Percentiles rank a stretch among this genome's conserved stretches.
Conservation (phyloP, 176 grass and related monocot genomes). For the Guadua angustifolia region DNA sequence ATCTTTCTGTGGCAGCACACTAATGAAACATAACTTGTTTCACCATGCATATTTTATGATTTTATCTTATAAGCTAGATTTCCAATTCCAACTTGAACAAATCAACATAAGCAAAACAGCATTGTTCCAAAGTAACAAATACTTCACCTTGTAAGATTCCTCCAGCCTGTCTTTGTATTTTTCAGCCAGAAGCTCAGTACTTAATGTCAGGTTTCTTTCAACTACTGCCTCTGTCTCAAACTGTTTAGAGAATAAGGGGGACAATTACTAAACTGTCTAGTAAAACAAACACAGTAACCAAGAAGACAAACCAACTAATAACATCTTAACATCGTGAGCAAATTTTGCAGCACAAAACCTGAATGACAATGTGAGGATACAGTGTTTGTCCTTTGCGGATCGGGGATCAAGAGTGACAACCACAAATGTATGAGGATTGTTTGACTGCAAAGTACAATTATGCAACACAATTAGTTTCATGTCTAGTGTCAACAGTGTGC, state of each 20-base stretch:
- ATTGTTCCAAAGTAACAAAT: constrained; percentile 40
- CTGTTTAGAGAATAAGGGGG: constrained; percentile 56
- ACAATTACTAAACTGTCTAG: constrained; percentile 29
- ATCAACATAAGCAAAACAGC: constrained; percentile 37
- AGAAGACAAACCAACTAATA: constrained; percentile 1
- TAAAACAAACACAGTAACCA: constrained; percentile 21
- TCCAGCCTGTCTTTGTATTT: constrained; percentile 89
- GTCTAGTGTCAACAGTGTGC: constrained; percentile 13
- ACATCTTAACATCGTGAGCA: constrained; percentile 22
- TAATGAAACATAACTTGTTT: neutral
- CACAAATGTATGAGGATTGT: constrained; percentile 97
- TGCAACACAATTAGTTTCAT: constrained; percentile 37
- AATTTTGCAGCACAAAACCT: constrained; percentile 59
- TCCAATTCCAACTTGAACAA: neutral
- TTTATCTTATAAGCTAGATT: constrained; percentile 13
- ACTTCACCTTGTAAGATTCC: constrained; percentile 83
- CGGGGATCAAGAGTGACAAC: constrained; percentile 97
- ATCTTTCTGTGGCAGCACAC: neutral
- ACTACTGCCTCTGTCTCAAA: constrained; percentile 88
- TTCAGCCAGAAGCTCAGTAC: constrained; percentile 65
- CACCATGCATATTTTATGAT: constrained; percentile 4
- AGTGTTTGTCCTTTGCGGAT: constrained; percentile 97
- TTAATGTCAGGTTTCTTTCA: constrained; percentile 71
- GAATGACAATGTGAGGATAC: constrained; percentile 99
- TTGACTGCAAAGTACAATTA: constrained; percentile 68